Base-by-base conservation (phyloP, 2,329 filamentous ascomycete species). In the Aspergillus ruber region DNA sequence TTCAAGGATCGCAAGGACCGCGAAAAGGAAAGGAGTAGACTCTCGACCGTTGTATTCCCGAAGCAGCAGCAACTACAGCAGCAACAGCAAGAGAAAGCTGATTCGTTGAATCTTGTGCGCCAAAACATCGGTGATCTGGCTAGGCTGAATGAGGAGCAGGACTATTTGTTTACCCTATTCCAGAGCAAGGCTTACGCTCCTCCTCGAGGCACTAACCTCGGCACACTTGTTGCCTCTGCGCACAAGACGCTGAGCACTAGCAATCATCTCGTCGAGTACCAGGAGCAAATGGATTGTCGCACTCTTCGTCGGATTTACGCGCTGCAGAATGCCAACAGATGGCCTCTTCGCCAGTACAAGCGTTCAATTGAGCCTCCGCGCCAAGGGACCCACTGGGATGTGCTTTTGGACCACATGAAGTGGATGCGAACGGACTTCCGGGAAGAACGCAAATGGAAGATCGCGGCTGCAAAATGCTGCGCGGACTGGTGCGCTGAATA, bases 381-480 rank as follows among this genome's bases (percentile, higher is more conserved):
- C 33, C 85, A 84, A 15, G 78, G 81, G 1, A 84, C 85, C 2
- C 91, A 97, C 57, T 88, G 85, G 80, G 93, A 98, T 69, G 79
- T 91, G 45, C 67, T 97, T 47, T 73, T 98, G 27, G 81, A 90
- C 56, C 90, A 98, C 72, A 88, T 91, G 80, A 95, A 90, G 66
- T 97, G 91, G 91, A 94, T 98, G 88, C 82, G 90, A 44, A 96
- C 90, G 1, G 93, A 98, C 68, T 97, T 96, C 61, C 81, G 86
- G 44, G 88, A 96, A 68, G 93, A 97, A 66, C 77, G 89, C 36
- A 95, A 95, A 65, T 95, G 90, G 90, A 97, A 96, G 70, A 83
- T 82, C 62, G 81, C 86, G 2, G 80, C 85, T 32, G 90, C 90
- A 4, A 85, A 84, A 49, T 89, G 84, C 48, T 75, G 95, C 50